Conservation (phyloP, 352 stramenopile genomes). For the Pythium insidiosum region DNA sequence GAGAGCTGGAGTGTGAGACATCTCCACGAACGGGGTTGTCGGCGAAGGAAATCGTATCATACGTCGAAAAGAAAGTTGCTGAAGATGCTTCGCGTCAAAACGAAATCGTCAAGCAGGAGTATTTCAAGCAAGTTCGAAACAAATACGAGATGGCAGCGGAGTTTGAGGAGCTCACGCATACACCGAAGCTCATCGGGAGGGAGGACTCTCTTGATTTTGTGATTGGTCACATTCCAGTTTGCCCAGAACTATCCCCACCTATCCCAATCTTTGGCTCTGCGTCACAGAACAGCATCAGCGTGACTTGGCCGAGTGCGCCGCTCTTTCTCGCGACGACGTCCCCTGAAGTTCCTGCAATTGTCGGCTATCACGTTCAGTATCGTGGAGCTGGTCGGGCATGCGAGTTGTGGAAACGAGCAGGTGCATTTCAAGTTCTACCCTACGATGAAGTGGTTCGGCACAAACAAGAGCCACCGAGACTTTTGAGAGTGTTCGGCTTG, state of each 20-base stretch:
- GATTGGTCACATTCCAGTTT: slow-evolving; percentile 32
- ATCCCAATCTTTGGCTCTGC: slow-evolving; percentile 21
- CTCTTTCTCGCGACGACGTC: slow-evolving; percentile 4
- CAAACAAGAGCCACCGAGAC: slow-evolving; percentile 15
- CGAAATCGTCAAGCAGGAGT: slow-evolving; percentile 28
- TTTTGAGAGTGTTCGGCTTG: slow-evolving; percentile 29
- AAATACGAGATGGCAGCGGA: slow-evolving; percentile 45
- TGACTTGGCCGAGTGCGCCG: slow-evolving; percentile 26
- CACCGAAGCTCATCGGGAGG: slow-evolving; percentile 23
- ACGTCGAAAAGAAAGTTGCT: no score
- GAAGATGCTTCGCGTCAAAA: slow-evolving; percentile 41
- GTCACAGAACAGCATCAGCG: slow-evolving; percentile 35
- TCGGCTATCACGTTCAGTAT: slow-evolving; percentile 59
- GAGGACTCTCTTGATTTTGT: slow-evolving; percentile 26
- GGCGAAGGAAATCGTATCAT: slow-evolving; percentile 25
- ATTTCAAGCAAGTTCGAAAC: slow-evolving; percentile 43
- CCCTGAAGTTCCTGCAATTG: slow-evolving; percentile 28
- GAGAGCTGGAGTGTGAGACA: slow-evolving; percentile 17
- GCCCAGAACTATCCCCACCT: slow-evolving; percentile 21
- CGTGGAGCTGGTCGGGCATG: slow-evolving; percentile 36
- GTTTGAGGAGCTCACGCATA: slow-evolving; percentile 55
- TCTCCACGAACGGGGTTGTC: slow-evolving; percentile 13
- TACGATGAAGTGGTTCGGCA: slow-evolving; percentile 40
- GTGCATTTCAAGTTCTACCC: slow-evolving; percentile 38
- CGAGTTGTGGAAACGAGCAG: slow-evolving; percentile 40